Conservation (phyloP, 441 rosid genomes). For the Gossypium lobatum region DNA sequence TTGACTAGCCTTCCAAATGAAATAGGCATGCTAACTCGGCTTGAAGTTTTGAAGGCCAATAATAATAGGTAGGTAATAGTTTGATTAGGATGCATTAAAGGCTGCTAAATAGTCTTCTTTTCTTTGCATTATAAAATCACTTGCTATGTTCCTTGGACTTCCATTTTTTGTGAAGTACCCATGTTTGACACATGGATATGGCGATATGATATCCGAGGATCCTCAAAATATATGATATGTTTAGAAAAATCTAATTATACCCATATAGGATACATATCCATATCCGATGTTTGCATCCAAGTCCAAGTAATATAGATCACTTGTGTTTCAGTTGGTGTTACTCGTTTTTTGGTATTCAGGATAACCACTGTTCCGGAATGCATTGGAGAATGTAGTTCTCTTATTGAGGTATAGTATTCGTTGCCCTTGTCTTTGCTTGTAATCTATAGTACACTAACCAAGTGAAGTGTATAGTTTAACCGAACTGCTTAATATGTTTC, state of each 20-base stretch:
- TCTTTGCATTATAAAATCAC: background rate
- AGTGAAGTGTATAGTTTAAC: background rate
- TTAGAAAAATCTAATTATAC: too few relatives aligned
- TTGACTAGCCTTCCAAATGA: constrained; percentile 63
- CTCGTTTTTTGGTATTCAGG: constrained; percentile 33
- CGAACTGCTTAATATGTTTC: constrained; percentile 20
- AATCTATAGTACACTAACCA: background rate
- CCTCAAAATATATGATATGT: too few relatives aligned
- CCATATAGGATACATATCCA: too few relatives aligned
- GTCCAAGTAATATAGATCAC: background rate
- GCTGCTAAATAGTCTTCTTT: constrained; percentile 2
- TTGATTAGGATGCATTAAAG: background rate
- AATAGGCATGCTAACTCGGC: constrained; percentile 55
- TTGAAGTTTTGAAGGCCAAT: constrained; percentile 71
- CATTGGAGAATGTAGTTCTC: constrained; percentile 54
- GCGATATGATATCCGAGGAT: too few relatives aligned
- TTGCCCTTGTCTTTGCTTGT: background rate
- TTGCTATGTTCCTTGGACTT: background rate
- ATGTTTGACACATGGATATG: too few relatives aligned
- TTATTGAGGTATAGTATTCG: constrained; percentile 50
- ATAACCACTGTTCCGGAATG: constrained; percentile 41
- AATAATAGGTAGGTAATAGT: constrained; percentile 74
- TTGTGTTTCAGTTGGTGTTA: background rate
- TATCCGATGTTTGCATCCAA: too few relatives aligned
- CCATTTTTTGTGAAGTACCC: too few relatives aligned